Evolutionary conservation across 2,329 filamentous ascomycete genomes (phyloP), one percentile per base, ranked within the genome.

Genomic region (Coniella lustricola): DNA sequence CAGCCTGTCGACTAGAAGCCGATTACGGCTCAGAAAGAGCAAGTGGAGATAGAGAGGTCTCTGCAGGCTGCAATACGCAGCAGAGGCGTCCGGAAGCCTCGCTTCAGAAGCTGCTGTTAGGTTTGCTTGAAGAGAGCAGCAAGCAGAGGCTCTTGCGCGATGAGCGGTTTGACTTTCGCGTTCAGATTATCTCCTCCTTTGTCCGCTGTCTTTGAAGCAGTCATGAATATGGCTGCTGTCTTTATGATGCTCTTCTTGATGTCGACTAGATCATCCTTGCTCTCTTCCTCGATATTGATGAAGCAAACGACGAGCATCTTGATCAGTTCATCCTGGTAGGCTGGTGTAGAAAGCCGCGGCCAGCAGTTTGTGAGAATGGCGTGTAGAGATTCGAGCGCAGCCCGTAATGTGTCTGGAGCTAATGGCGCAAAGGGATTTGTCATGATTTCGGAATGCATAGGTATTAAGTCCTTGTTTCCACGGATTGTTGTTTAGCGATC

Each of bases 341-440:
- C 66, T 44, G 69, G 60, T 4, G 61, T 57, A 9, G 59, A 65
- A 4, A 94, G 68, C 4, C 88, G 73, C 10, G 86, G 84, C 82
- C 88, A 90, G 50, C 79, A 80, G 51, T 75, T 82, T 12, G 74
- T 56, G 10, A 94, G 67, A 13, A 84, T 67, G 1, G 69, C 66
- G 45, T 80, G 74, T 18, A 88, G 57, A 1, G 80, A 73, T 16
- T 69, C 62, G 3, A 75, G 63, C 1, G 80, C 75, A 0, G 76
- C 69, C 1, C 72, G 46, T 1, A 89, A 65, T 1, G 83, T 67
- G 0, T 71, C 66, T 1, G 75, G 69, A 53, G 77, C 70, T 1
- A 74, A 70, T 9, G 75, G 67, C 1, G 76, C 75, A 59, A 93
- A 87, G 0, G 87, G 82, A 58, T 90, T 81, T 2, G 77, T 74